Conservation (phyloP, 2,329 filamentous ascomycete genomes). For the Fusarium mundagurra region DNA sequence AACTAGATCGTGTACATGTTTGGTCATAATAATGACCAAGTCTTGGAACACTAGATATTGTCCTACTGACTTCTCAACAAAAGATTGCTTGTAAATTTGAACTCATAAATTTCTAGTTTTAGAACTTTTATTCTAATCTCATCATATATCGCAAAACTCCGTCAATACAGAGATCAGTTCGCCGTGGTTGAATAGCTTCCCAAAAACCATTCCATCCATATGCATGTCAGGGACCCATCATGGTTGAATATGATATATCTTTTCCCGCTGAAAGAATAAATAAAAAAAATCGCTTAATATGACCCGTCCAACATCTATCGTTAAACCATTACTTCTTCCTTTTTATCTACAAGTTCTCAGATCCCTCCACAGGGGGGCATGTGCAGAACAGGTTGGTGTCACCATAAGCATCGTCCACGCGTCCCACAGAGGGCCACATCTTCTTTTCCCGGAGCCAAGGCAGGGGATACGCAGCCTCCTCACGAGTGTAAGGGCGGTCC, state of each 20-base stretch:
- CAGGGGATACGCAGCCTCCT: slow-evolving; percentile 88
- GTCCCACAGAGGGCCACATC: slow-evolving; percentile 91
- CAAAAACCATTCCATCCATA: slow-evolving; percentile 29
- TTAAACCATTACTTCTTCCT: slow-evolving; percentile 19
- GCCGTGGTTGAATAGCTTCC: slow-evolving; percentile 35
- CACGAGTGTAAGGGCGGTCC: slow-evolving; percentile 82
- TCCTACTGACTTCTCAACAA: neutral
- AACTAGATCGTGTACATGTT: too few species aligned
- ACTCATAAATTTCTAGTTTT: slow-evolving; percentile 9
- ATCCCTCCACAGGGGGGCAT: slow-evolving; percentile 83
- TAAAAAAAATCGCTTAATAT: slow-evolving; percentile 21
- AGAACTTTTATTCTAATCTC: slow-evolving; percentile 19
- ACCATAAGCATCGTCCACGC: slow-evolving; percentile 90
- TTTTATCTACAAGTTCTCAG: slow-evolving; percentile 41
- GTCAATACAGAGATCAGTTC: slow-evolving; percentile 27
- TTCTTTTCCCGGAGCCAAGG: slow-evolving; percentile 90
- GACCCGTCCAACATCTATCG: slow-evolving; percentile 11
- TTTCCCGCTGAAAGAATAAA: slow-evolving; percentile 12
- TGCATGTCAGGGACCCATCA: slow-evolving; percentile 26
- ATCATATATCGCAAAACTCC: slow-evolving; percentile 28
- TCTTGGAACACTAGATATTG: too few species aligned
- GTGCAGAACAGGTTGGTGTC: slow-evolving; percentile 96
- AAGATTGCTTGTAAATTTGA: neutral
- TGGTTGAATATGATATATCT: slow-evolving; percentile 40
- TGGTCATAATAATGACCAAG: neutral